Conservation (phyloP, 106 monocot genomes). For the Allium cepa region DNA sequence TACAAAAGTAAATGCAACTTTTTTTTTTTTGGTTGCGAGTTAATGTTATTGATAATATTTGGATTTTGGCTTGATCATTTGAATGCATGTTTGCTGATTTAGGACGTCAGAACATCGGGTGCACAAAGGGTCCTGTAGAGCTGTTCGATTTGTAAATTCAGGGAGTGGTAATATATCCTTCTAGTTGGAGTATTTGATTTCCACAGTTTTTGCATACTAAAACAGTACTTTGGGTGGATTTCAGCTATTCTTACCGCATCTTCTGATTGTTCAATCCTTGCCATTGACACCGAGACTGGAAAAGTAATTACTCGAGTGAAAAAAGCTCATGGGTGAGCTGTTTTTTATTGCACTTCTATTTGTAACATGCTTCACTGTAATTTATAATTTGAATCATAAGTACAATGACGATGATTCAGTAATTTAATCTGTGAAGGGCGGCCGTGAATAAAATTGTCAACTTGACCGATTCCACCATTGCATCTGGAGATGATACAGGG, state of each 20-base stretch:
- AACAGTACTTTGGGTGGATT: background rate
- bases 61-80: too few species aligned
- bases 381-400: background rate
- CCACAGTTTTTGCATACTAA: background rate
- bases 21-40: too few species aligned
- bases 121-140: constrained; percentile 82
- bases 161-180: constrained; percentile 45
- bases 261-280: constrained; percentile 78
- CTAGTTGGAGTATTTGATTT: background rate
- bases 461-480: constrained; percentile 85
- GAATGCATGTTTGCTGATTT: too few species aligned
- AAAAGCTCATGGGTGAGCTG: constrained; percentile 70
- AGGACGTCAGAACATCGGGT: constrained; percentile 10
- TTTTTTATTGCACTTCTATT: background rate
- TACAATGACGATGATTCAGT: background rate
- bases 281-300: constrained; percentile 81
- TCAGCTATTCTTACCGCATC: constrained; percentile 76
- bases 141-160: constrained; percentile 64
- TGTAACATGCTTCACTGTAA: background rate
- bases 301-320: constrained; percentile 51
- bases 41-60: too few species aligned
- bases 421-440: constrained; percentile 22
- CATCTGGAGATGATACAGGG: constrained; percentile 91
- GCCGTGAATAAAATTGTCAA: constrained; percentile 62
- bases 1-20: constrained; percentile 39